Evolutionary conservation across 352 stramenopile species (phyloP), one percentile per base, ranked within the genome.

Genomic region (Globisporangium spiculum): DNA sequence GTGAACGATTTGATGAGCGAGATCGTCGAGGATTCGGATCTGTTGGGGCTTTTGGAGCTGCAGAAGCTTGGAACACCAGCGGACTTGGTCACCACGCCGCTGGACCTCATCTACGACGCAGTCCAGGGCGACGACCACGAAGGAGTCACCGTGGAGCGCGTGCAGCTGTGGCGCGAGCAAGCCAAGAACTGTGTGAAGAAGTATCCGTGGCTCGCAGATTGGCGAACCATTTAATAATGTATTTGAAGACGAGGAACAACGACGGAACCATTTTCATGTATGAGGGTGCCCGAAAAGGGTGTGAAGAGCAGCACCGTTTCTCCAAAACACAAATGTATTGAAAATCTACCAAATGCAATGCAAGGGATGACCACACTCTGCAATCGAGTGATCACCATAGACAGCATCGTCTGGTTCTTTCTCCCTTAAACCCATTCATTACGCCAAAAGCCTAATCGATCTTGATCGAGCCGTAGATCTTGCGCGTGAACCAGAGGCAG

Each of bases 401-500:
- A 30, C 27, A 38, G 18, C 10, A n/a, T 26, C 24, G n/a, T n/a
- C 16, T 22, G 52, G 12, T 10, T 48, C 26, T 38, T 18, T 22
- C 26, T 34, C 18, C 6, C 44, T 12, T 44, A 44, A 44, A 44
- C 36, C 9, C 36, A 12, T 41, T 41, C 10, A 32, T 38, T 9
- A 38, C 5, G 32, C 36, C 12, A 5, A 14, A 50, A 18, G 16
- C 26, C 41, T 96, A 98, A 72, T 98, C 93, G 59, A 97, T 96
- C 81, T 97, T 97, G 77, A 98, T 93, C 68, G 92, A 97, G 59
- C 79, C 84, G 79, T 99, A 99, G 75, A 99, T 99, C 88, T 98
- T 99, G 61, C 92, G 90, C 67, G 97, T 98, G 81, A 99, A 99
- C 94, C 93, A 99, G 68, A 99, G 84, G 72, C 97, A 99, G 30